Percentiles rank a stretch among this genome's conserved stretches.
Evolutionary conservation across 2,329 filamentous ascomycete genomes (phyloP).

Genomic region (Fusarium buxicola): DNA sequence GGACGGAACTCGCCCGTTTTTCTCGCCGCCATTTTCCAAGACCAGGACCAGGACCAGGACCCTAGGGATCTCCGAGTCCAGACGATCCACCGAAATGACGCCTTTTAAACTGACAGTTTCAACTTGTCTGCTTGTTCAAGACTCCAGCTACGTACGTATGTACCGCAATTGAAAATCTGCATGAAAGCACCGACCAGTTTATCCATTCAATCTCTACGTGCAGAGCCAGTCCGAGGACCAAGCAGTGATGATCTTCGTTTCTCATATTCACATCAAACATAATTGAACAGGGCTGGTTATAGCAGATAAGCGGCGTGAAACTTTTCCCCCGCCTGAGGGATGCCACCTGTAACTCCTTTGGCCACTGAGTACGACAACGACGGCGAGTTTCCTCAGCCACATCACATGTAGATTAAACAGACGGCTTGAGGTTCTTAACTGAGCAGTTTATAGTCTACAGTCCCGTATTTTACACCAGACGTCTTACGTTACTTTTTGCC

Average conservation of each 20-base stretch:
- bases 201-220: conserved; percentile 9
- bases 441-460: background rate
- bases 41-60: conserved; percentile 11
- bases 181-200: conserved; percentile 23
- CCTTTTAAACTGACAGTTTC: background rate
- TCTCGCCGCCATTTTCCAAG: background rate
- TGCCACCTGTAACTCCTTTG: conserved; percentile 29
- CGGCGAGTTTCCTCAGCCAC: conserved; percentile 23
- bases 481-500: background rate
- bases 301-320: conserved; percentile 30
- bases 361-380: conserved; percentile 14
- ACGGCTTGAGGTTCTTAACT: conserved; percentile 8
- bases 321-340: conserved; percentile 14
- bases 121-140: background rate
- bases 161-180: background rate
- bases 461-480: background rate
- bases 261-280: conserved; percentile 25
- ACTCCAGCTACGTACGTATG: background rate
- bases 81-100: conserved; percentile 19
- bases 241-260: conserved; percentile 15
- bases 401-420: conserved; percentile 32
- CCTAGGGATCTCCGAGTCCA: conserved; percentile 11
- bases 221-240: conserved; percentile 16
- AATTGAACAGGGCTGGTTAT: conserved; percentile 22
- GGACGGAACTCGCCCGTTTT: conserved; percentile 26